A percentile compares a stretch with the other conserved stretches of the same genome.
phyloP scores from a whole-genome alignment of 768 basidiomycete genomes.

The Lactifluus rugatus region DNA sequence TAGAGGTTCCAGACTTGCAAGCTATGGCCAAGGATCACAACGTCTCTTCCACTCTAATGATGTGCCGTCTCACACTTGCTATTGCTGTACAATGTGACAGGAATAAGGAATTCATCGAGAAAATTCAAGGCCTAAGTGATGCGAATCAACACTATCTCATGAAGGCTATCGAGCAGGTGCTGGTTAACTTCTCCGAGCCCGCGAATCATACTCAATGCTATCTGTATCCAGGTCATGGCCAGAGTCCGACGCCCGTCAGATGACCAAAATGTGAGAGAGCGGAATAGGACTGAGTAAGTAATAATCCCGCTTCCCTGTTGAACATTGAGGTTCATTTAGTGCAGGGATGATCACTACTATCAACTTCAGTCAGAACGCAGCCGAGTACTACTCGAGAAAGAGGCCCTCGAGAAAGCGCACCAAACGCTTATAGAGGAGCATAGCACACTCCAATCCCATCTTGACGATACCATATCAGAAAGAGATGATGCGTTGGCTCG shows the following conservation, averaged over 20 bases:
- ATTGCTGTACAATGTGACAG: slow-evolving; percentile 84
- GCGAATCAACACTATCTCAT: slow-evolving; percentile 81
- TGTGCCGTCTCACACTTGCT: slow-evolving; percentile 76
- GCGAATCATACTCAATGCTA: neutral
- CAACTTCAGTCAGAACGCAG: slow-evolving; percentile 73
- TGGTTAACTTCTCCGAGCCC: neutral
- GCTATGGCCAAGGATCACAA: slow-evolving; percentile 72
- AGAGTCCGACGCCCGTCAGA: slow-evolving; percentile 47
- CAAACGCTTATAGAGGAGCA: slow-evolving; percentile 69
- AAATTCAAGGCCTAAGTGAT: slow-evolving; percentile 78
- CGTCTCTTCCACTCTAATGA: slow-evolving; percentile 51
- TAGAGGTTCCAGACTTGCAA: slow-evolving; percentile 85
- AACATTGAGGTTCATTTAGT: slow-evolving; percentile 1
- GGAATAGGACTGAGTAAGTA: slow-evolving; percentile 73
- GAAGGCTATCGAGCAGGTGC: slow-evolving; percentile 88
- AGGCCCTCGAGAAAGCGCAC: slow-evolving; percentile 76
- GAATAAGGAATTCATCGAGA: slow-evolving; percentile 82
- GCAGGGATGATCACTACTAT: slow-evolving; percentile 84
- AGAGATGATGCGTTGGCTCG: slow-evolving; percentile 65
- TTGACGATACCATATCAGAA: slow-evolving; percentile 69
- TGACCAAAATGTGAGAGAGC: slow-evolving; percentile 43
- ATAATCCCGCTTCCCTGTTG: neutral
- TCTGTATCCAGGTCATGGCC: slow-evolving; percentile 52
- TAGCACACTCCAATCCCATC: slow-evolving; percentile 57
- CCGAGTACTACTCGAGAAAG: slow-evolving; percentile 72